These are phyloP conservation scores for Lecanicillium sp. DNA, from an alignment of 2,329 filamentous ascomycete species.

Conservation along the genomic window DNA sequence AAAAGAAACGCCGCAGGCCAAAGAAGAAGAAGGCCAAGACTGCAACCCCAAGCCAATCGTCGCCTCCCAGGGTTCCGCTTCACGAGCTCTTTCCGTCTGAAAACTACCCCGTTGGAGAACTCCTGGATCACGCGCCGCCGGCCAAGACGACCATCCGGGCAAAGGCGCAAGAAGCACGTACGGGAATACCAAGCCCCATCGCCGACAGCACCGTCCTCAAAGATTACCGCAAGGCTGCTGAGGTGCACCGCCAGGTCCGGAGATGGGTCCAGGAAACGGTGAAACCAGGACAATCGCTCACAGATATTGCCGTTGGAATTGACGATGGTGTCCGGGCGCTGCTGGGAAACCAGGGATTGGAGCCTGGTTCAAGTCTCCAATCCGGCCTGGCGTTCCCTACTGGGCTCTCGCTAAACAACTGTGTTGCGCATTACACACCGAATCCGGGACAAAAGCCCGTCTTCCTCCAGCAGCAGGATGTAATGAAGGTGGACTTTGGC, in stretches of 20 bases:
- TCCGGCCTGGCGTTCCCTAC: slow-evolving; percentile 79
- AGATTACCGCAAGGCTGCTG: slow-evolving; percentile 72
- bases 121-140: slow-evolving; percentile 15
- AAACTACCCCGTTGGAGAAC: slow-evolving; percentile 21
- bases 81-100: slow-evolving; percentile 20
- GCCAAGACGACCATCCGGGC: slow-evolving; percentile 15
- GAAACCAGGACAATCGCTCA: slow-evolving; percentile 68
- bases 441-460: slow-evolving; percentile 69
- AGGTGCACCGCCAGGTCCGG: slow-evolving; percentile 73
- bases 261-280: slow-evolving; percentile 72
- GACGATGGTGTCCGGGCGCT: slow-evolving; percentile 70
- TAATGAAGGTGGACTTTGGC: slow-evolving; percentile 72
- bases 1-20: slow-evolving; percentile 16
- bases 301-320: slow-evolving; percentile 72
- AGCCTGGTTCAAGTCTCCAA: slow-evolving; percentile 65
- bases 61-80: slow-evolving; percentile 24
- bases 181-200: slow-evolving; percentile 13
- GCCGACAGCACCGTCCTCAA: slow-evolving; percentile 52
- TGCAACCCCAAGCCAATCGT: slow-evolving; percentile 18
- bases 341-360: slow-evolving; percentile 64
- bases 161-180: slow-evolving; percentile 18
- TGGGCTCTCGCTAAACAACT: slow-evolving; percentile 71
- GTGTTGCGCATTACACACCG: slow-evolving; percentile 74
- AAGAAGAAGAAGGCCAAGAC: slow-evolving; percentile 13
- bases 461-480: slow-evolving; percentile 58